Percentiles rank a stretch among this genome's conserved stretches.
Evolutionary conservation across 805 yeast species (phyloP).

Genomic region (Wickerhamia fluorescens): DNA sequence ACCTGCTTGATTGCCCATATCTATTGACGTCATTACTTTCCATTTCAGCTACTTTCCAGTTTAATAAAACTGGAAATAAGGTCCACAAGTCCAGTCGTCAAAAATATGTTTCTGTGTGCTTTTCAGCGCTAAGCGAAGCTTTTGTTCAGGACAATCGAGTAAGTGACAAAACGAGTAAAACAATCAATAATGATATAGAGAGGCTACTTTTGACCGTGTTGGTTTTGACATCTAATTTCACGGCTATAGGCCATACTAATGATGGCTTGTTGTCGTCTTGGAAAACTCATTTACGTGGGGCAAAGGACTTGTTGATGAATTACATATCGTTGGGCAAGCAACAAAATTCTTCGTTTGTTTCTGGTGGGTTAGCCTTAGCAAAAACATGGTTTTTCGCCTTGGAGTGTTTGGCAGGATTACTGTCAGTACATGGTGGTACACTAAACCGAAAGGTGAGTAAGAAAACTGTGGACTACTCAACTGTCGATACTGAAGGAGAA

Average conservation of each 20-base stretch:
- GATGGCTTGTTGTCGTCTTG: conserved; percentile 11
- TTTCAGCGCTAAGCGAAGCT: conserved; percentile 13
- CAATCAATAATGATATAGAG: conserved; percentile 13
- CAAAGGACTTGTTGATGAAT: conserved; percentile 17
- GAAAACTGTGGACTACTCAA: conserved; percentile 1
- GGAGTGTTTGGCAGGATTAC: conserved; percentile 15
- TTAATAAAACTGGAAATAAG: conserved; percentile 14
- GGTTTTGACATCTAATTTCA: conserved; percentile 17
- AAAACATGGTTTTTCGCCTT: conserved; percentile 23
- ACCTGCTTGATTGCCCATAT: conserved; percentile 15
- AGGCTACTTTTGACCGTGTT: conserved; percentile 18
- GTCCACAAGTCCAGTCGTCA: conserved; percentile 14
- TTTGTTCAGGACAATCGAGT: conserved; percentile 10
- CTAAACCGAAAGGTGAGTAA: conserved; percentile 4
- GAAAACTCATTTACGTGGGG: conserved; percentile 19
- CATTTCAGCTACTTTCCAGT: conserved; percentile 21
- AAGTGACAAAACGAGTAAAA: neutral
- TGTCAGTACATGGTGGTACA: conserved; percentile 11
- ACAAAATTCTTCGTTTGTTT: conserved; percentile 5
- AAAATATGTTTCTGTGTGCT: conserved; percentile 14
- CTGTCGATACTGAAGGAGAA: conserved; percentile 1
- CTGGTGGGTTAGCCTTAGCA: conserved; percentile 19
- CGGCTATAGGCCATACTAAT: conserved; percentile 17
- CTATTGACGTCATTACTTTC: conserved; percentile 17
- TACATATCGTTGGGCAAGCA: conserved; percentile 11